Conservation (phyloP, 192 early-diverging fungal species). For the Gryganskiella cystojenkinii region DNA sequence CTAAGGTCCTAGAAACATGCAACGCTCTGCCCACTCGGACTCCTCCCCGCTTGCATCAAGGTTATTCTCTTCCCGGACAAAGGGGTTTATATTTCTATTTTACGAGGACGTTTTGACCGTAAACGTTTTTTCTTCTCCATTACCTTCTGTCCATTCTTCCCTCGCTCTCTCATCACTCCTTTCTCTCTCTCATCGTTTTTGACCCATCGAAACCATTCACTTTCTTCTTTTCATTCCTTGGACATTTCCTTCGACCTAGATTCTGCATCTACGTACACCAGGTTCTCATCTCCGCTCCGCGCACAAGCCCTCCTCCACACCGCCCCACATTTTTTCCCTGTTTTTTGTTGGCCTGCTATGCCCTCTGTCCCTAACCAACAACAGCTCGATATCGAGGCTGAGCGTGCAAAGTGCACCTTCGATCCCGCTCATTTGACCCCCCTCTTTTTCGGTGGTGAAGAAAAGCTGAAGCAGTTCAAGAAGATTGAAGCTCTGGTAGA, state of each 20-base stretch:
- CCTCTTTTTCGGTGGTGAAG: conserved; percentile 57
- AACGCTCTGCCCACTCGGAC: too few relatives aligned
- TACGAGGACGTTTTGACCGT: background rate
- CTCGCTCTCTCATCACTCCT: background rate
- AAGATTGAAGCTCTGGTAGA: conserved; percentile 56
- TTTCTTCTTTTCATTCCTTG: background rate
- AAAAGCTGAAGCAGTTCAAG: conserved; percentile 36
- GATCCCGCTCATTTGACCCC: conserved; percentile 49
- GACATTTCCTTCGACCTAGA: too few relatives aligned
- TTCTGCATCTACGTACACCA: background rate
- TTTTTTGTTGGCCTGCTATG: too few relatives aligned
- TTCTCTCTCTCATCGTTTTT: background rate
- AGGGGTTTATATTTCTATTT: too few relatives aligned
- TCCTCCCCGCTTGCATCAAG: too few relatives aligned
- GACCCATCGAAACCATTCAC: background rate
- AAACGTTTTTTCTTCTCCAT: conserved; percentile 2
- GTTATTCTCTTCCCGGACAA: too few relatives aligned
- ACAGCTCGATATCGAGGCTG: conserved; percentile 51
- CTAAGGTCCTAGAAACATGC: too few relatives aligned
- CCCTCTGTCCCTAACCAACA: conserved; percentile 34
- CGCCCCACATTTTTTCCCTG: too few relatives aligned
- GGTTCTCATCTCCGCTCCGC: background rate
- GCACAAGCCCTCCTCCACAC: background rate
- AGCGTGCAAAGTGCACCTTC: conserved; percentile 60
- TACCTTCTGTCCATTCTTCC: background rate